Conservation (phyloP, 805 yeast genomes). For the Komagataella populi region DNA sequence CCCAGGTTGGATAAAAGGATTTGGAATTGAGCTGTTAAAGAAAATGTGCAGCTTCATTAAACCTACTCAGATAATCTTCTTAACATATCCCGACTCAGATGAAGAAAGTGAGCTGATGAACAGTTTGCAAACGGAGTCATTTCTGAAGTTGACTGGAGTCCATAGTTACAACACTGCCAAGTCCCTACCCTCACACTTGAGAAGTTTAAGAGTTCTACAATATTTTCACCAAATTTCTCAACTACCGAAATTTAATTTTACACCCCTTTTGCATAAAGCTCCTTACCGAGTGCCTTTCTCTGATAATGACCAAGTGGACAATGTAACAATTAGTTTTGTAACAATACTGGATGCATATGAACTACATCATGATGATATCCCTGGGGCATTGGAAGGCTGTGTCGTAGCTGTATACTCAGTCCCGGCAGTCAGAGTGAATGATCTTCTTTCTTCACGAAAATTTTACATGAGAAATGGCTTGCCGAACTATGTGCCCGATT, state of each 20-base stretch:
- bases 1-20: constrained; percentile 89
- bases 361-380: constrained; percentile 19
- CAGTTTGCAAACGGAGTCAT: background rate
- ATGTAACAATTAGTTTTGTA: constrained; percentile 7
- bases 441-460: background rate
- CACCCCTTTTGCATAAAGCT: constrained; percentile 22
- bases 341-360: constrained; percentile 19
- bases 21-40: constrained; percentile 55
- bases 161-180: constrained; percentile 3
- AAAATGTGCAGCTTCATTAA: constrained; percentile 26
- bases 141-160: background rate
- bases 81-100: constrained; percentile 25
- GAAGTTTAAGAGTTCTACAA: constrained; percentile 35
- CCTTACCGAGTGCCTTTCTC: constrained; percentile 29
- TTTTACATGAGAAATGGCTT: constrained; percentile 1
- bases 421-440: background rate
- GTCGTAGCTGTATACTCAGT: background rate
- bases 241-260: constrained; percentile 22
- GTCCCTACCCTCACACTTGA: constrained; percentile 36
- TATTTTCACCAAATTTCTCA: constrained; percentile 35
- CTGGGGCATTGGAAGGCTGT: background rate
- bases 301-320: constrained; percentile 1
- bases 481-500: constrained; percentile 14
- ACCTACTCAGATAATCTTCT: constrained; percentile 45
- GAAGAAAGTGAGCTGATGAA: constrained; percentile 15